phyloP scores from a whole-genome alignment of 352 stramenopile genomes.

The Globisporangium lucens region DNA sequence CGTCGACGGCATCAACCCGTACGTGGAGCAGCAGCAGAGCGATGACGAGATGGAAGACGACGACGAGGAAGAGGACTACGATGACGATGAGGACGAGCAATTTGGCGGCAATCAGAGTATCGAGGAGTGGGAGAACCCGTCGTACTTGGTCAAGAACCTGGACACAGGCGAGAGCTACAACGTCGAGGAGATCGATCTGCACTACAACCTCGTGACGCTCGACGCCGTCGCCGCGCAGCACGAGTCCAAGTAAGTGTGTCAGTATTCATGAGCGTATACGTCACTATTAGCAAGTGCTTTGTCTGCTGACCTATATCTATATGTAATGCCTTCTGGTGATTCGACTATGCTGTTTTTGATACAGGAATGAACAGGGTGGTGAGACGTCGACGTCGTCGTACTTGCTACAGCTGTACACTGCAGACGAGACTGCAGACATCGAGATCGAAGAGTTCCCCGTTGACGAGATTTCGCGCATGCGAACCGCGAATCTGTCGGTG shows the following conservation, averaged over 20 bases:
- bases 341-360: background rate
- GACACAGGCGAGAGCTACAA: conserved; percentile 77
- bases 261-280: background rate
- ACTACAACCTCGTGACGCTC: conserved; percentile 73
- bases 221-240: conserved; percentile 62
- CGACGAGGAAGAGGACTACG: conserved; percentile 25
- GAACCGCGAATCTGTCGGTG: conserved; percentile 53
- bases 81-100: conserved; percentile 16
- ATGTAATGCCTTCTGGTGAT: too few relatives aligned
- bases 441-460: conserved; percentile 57
- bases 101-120: conserved; percentile 25
- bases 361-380: conserved; percentile 5
- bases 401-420: conserved; percentile 71
- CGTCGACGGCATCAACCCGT: conserved; percentile 42
- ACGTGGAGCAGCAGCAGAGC: conserved; percentile 36
- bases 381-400: conserved; percentile 57
- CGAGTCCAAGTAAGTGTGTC: conserved; percentile 39
- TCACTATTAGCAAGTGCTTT: background rate
- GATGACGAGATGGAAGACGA: conserved; percentile 27
- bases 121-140: conserved; percentile 72
- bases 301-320: background rate
- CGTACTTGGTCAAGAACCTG: conserved; percentile 79
- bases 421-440: conserved; percentile 78
- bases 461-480: conserved; percentile 28
- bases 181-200: conserved; percentile 82